These are phyloP conservation scores for Chenopodium formosanum DNA, from an alignment of 148 eudicot species.

Conservation along the genomic window DNA sequence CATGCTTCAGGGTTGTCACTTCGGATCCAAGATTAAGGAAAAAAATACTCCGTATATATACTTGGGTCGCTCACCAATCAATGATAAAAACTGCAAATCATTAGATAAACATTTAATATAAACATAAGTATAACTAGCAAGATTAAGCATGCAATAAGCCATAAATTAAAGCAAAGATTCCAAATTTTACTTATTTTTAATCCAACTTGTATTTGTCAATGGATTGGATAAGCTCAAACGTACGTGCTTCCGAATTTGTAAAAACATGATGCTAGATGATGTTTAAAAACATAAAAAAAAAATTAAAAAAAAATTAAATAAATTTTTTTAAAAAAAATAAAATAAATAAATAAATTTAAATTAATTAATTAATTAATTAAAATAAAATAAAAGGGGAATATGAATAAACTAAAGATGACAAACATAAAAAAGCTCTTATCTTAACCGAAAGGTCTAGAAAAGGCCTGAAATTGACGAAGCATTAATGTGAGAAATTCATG, in stretches of 20 bases:
- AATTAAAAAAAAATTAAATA: no score
- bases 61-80: background rate
- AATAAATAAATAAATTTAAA: no score
- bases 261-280: background rate
- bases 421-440: background rate
- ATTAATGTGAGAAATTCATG: background rate
- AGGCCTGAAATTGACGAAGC: background rate
- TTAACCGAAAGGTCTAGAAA: background rate
- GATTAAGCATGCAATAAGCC: no score
- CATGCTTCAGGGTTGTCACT: background rate
- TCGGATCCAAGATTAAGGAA: background rate
- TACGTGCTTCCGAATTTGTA: background rate
- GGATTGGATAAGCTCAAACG: background rate
- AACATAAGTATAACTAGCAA: no score
- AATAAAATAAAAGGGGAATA: background rate
- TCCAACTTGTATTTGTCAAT: background rate
- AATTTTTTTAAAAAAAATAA: no score
- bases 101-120: no score
- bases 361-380: no score
- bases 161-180: background rate
- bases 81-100: background rate
- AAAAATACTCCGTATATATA: no score
- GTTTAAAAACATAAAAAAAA: no score
- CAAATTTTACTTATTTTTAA: background rate
- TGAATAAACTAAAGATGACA: background rate